Percentiles rank a stretch among this genome's conserved stretches.
phyloP scores from a whole-genome alignment of 257 asterid genomes.

The Eucommia ulmoides region DNA sequence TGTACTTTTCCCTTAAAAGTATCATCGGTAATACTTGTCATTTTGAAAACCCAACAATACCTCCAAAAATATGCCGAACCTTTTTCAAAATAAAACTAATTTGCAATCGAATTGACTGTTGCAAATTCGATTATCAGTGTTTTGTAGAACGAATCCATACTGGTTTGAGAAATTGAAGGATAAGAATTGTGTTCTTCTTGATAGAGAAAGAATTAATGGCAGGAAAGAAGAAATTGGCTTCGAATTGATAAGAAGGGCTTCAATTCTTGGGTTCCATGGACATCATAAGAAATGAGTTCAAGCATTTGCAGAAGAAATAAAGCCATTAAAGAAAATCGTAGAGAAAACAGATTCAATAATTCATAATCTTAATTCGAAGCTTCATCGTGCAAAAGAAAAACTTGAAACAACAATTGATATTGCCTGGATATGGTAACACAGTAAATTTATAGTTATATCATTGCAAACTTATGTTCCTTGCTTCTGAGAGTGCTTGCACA shows the following conservation, averaged over 20 bases:
- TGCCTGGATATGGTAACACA: no score
- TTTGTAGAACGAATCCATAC: slow-evolving; percentile 41
- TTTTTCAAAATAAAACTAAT: no score
- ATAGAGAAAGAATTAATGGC: slow-evolving; percentile 39
- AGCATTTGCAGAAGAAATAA: slow-evolving; percentile 34
- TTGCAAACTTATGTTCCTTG: no score
- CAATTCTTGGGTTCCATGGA: slow-evolving; percentile 82
- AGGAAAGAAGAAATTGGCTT: slow-evolving; percentile 34
- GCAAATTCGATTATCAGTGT: slow-evolving; percentile 40
- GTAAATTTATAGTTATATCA: no score
- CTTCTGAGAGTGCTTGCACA: no score
- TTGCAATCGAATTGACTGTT: slow-evolving; percentile 25
- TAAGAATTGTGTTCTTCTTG: slow-evolving; percentile 8
- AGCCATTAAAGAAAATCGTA: slow-evolving; percentile 38
- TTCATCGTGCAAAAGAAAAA: slow-evolving; percentile 47
- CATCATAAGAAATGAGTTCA: slow-evolving; percentile 46
- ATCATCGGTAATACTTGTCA: no score
- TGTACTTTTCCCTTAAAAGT: no score
- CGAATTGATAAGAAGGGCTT: slow-evolving; percentile 38
- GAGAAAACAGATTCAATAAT: slow-evolving; percentile 36
- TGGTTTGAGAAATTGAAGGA: slow-evolving; percentile 32
- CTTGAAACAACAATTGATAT: slow-evolving; percentile 52
- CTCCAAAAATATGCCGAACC: no score
- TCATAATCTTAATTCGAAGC: slow-evolving; percentile 55
- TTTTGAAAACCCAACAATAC: no score